phyloP scores from a whole-genome alignment of 305 asterid genomes.

The Withania somnifera region DNA sequence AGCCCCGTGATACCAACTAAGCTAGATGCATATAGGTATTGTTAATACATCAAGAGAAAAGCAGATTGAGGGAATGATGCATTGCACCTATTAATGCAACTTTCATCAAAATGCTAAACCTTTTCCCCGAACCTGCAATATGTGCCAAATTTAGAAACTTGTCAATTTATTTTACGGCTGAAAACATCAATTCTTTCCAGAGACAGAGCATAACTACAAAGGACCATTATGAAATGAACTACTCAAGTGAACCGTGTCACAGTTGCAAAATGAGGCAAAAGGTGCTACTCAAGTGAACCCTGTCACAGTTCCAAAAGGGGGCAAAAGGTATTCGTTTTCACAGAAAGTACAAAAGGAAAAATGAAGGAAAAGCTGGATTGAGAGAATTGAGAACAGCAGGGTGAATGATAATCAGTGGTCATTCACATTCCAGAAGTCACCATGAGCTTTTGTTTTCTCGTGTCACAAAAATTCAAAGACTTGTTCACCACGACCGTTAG shows the following conservation, averaged over 20 bases:
- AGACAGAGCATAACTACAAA: neutral
- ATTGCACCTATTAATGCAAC: neutral
- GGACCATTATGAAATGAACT: neutral
- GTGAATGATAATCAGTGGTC: neutral
- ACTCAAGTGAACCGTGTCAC: neutral
- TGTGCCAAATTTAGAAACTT: neutral
- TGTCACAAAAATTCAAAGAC: neutral
- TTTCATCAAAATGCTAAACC: neutral
- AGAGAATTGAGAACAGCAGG: neutral
- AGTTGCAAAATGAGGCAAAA: neutral
- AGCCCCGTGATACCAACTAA: slow-evolving; percentile 7
- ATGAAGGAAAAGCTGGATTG: neutral
- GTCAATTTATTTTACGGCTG: neutral
- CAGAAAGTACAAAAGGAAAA: neutral
- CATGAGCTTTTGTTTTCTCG: neutral
- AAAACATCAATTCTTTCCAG: neutral
- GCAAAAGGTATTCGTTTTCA: neutral
- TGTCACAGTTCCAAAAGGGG: neutral
- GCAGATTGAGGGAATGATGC: neutral
- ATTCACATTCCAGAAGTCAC: neutral
- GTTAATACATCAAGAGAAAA: neutral
- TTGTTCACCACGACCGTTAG: no score
- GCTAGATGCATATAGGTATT: slow-evolving; percentile 8
- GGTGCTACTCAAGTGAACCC: neutral
- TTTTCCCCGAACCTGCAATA: neutral